Evolutionary conservation across 2,329 filamentous ascomycete genomes (phyloP), one percentile per base, ranked within the genome.

Genomic region (Ceratocystis alfenasii): DNA sequence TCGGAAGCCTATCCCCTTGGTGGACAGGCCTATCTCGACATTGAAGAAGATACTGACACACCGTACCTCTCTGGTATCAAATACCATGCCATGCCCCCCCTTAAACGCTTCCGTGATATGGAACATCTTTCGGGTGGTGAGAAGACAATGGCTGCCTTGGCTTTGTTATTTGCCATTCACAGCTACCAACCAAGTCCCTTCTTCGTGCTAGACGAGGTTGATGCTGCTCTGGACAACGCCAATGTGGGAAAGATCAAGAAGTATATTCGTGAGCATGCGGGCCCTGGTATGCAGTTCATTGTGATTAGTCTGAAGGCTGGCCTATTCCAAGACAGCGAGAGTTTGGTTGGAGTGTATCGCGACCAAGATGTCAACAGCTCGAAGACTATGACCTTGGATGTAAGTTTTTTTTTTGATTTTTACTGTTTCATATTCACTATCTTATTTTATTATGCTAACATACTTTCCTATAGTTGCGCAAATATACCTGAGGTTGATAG

Each of bases 101-200:
- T 96, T 69, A 99, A 99, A 78, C 90, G 94, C 59, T 99, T 99
- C 83, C 85, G 94, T 71, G 95, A 99, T 75, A 99, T 99, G 94
- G 94, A 99, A 75, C 94, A 96, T 74, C 80, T 99, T 8, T 96
- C 90, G 1, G 94, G 94, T 72, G 94, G 94, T 66, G 94, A 99
- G 77, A 99, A 99, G 81, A 99, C 94, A 0, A 99, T 99, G 87
- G 94, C 94, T 1, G 94, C 94, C 15, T 80, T 99, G 48, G 94
- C 94, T n/a, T 81, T 99, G 50, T 82, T 99, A 3, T 99, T 99
- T 74, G 94, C 94, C 25, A 92, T 99, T 66, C 94, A 99, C 78
- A 92, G 88, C 68, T 99, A 93, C 78, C 92, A 96, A 74, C 93
- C 94, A 0, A 90, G 85, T 68, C 94, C 95, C 0, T 99, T 99